Conservation (phyloP, 768 basidiomycete species). For the Suillus bovinus region DNA sequence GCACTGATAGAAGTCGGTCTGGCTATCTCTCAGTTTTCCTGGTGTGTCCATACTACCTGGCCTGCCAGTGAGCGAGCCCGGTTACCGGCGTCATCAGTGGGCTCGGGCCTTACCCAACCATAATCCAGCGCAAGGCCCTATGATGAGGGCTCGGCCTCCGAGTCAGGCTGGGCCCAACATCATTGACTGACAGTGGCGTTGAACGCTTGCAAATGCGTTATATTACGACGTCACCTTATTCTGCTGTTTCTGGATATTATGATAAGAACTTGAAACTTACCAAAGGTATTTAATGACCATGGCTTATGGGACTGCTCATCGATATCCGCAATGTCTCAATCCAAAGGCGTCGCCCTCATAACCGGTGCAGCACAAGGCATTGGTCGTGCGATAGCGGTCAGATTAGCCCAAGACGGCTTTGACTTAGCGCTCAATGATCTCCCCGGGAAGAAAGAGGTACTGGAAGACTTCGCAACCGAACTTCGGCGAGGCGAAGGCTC, state of each 20-base stretch:
- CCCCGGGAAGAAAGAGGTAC: constrained; percentile 24
- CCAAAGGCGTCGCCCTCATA: constrained; percentile 34
- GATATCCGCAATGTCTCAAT: constrained; percentile 18
- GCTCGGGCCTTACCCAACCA: too few relatives aligned
- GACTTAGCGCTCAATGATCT: constrained; percentile 34
- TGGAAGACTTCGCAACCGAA: constrained; percentile 30
- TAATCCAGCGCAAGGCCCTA: too few relatives aligned
- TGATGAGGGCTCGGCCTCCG: too few relatives aligned
- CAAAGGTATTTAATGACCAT: not conserved
- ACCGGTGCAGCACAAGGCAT: constrained; percentile 35
- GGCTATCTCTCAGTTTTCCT: too few relatives aligned
- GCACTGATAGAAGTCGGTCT: too few relatives aligned
- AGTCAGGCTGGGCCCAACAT: too few relatives aligned
- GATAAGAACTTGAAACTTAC: not conserved
- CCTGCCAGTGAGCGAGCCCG: too few relatives aligned
- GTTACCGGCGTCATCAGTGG: too few relatives aligned
- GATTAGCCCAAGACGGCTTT: constrained; percentile 35
- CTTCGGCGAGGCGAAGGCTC: constrained; percentile 29
- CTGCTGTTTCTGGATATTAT: not conserved
- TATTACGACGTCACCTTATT: not conserved
- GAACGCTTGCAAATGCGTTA: not conserved
- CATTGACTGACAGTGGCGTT: not conserved
- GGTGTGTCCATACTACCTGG: too few relatives aligned
- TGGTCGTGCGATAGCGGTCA: constrained; percentile 33
- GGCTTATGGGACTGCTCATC: not conserved